These are phyloP conservation scores for Fusarium equiseti DNA, from an alignment of 2,329 filamentous ascomycete species.

Conservation along the genomic window DNA sequence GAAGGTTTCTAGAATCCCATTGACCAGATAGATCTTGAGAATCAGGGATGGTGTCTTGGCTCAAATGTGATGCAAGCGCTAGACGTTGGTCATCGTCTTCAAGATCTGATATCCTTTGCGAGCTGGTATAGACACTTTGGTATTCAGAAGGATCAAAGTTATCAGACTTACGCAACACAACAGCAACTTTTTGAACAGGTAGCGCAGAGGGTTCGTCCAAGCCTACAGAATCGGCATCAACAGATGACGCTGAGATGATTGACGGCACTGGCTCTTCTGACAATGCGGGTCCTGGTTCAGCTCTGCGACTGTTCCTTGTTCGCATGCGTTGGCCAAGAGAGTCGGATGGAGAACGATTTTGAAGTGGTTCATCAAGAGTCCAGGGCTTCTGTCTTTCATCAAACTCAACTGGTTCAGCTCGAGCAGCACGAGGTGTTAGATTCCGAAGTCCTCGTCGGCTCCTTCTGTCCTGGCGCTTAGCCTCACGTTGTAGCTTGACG, in stretches of 20 bases:
- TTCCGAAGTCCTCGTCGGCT: slow-evolving; percentile 4
- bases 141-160: slow-evolving; percentile 54
- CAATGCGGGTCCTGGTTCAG: slow-evolving; percentile 39
- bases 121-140: slow-evolving; percentile 51
- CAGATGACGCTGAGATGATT: slow-evolving; percentile 46
- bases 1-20: slow-evolving; percentile 31
- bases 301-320: slow-evolving; percentile 41
- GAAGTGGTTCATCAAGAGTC: slow-evolving; percentile 29
- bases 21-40: slow-evolving; percentile 56
- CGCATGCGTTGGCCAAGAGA: slow-evolving; percentile 29
- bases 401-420: slow-evolving; percentile 5
- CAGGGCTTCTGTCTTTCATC: slow-evolving; percentile 40
- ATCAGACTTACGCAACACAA: slow-evolving; percentile 50
- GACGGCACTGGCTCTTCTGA: slow-evolving; percentile 51
- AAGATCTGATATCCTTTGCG: slow-evolving; percentile 49
- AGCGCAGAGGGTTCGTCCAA: slow-evolving; percentile 18
- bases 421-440: slow-evolving; percentile 8
- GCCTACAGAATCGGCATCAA: slow-evolving; percentile 37
- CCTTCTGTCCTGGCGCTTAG: slow-evolving; percentile 13
- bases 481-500: neutral
- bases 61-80: slow-evolving; percentile 49
- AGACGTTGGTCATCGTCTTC: slow-evolving; percentile 53
- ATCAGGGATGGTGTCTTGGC: slow-evolving; percentile 57
- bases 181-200: slow-evolving; percentile 39
- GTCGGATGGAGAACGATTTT: slow-evolving; percentile 23